Percentiles rank a stretch among this genome's conserved stretches.
Conservation (phyloP, 2,329 filamentous ascomycete genomes). For the Byssochlamys sp. region DNA sequence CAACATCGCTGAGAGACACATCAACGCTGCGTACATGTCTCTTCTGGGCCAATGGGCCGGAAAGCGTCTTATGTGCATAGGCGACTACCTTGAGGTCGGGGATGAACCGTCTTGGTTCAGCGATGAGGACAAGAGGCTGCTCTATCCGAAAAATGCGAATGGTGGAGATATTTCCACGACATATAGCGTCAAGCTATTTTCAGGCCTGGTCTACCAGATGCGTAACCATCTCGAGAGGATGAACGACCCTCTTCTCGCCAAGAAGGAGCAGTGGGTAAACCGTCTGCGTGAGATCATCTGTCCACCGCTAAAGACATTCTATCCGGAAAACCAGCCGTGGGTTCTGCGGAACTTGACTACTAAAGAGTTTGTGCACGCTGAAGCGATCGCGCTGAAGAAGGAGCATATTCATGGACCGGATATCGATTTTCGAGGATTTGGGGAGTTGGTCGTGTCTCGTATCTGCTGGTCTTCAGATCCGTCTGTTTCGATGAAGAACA, state of each 20-base stretch:
- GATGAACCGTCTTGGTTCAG: constrained; percentile 4
- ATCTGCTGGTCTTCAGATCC: constrained; percentile 16
- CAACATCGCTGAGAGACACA: constrained; percentile 8
- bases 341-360: constrained; percentile 25
- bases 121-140: constrained; percentile 6
- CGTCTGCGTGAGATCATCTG: constrained; percentile 10
- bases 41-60: constrained; percentile 19
- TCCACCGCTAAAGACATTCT: constrained; percentile 13
- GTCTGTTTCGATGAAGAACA: background rate
- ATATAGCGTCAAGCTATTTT: background rate
- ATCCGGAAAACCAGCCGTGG: constrained; percentile 19
- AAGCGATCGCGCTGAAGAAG: constrained; percentile 17
- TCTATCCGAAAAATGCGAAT: constrained; percentile 9
- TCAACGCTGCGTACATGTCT: constrained; percentile 11
- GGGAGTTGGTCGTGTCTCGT: constrained; percentile 18
- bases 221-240: background rate
- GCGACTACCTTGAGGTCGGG: constrained; percentile 8
- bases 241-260: background rate
- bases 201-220: background rate
- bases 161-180: constrained; percentile 6
- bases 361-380: constrained; percentile 21
- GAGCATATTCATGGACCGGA: constrained; percentile 19
- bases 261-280: constrained; percentile 7
- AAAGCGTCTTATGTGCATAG: constrained; percentile 19
- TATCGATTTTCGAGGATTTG: constrained; percentile 19